These are phyloP conservation scores for Tolypocladium nubicola DNA, from an alignment of 2,329 filamentous ascomycete genomes.

Conservation along the genomic window DNA sequence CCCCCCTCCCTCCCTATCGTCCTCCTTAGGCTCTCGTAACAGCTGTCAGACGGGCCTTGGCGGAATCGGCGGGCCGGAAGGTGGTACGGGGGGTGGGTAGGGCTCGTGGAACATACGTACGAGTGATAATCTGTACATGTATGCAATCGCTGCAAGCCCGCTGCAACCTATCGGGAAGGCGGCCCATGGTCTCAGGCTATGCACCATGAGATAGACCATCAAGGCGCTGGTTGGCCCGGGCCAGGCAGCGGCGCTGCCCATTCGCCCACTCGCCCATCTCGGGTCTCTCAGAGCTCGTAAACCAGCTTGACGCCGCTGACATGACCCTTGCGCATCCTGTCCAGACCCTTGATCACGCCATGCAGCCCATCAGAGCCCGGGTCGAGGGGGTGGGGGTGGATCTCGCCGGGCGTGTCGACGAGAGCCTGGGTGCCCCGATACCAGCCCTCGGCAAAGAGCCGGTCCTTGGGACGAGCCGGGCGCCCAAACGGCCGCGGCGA, in stretches of 20 bases:
- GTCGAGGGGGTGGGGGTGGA: not conserved
- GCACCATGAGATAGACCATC: not conserved
- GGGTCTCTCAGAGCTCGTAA: not conserved
- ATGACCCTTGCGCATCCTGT: not conserved
- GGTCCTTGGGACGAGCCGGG: not conserved
- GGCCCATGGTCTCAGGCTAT: no score
- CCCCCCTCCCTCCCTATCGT: not conserved
- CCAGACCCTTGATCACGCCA: not conserved
- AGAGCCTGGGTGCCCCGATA: not conserved
- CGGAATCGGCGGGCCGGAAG: not conserved
- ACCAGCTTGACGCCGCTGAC: not conserved
- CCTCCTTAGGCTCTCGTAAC: not conserved
- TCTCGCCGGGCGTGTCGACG: not conserved
- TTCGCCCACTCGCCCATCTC: no score
- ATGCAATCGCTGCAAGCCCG: not conserved
- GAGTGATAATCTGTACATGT: not conserved
- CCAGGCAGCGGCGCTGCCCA: not conserved
- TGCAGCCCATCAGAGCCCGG: not conserved
- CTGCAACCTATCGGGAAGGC: not conserved
- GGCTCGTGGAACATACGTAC: not conserved
- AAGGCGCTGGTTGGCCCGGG: not conserved
- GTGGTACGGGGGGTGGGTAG: not conserved
- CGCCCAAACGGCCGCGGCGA: not conserved
- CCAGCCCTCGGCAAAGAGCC: not conserved
- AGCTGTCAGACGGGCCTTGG: not conserved